A percentile compares a stretch with the other conserved stretches of the same genome.
phyloP scores from a whole-genome alignment of 306 rosid genomes.

The Prunus salicina region DNA sequence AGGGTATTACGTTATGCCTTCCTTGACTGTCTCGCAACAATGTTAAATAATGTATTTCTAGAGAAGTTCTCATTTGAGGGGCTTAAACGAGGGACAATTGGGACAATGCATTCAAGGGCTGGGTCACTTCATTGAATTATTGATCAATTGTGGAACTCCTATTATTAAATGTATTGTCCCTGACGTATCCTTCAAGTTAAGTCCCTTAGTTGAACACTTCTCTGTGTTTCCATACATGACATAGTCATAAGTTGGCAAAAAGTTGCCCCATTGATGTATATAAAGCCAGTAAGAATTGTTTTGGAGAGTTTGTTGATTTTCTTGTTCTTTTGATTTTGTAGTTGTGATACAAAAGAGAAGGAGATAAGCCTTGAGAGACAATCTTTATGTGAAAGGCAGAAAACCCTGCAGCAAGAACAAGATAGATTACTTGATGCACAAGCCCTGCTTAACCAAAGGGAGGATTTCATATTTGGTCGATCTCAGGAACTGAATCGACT shows the following conservation, averaged over 20 bases:
- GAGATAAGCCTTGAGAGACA: slow-evolving; percentile 75
- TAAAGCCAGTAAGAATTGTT: slow-evolving; percentile 4
- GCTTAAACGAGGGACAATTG: not conserved
- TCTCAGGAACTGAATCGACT: slow-evolving; percentile 68
- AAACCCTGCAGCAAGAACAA: slow-evolving; percentile 73
- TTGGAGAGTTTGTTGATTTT: slow-evolving; percentile 1
- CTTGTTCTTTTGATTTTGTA: slow-evolving; percentile 18
- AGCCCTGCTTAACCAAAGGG: slow-evolving; percentile 76
- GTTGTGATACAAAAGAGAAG: slow-evolving; percentile 86
- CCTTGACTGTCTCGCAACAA: not conserved
- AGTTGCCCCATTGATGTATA: not conserved
- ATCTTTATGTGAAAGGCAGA: slow-evolving; percentile 77
- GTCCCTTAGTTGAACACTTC: not conserved
- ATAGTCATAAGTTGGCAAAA: not conserved
- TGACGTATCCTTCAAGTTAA: not conserved
- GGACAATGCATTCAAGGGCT: not conserved
- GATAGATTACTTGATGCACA: slow-evolving; percentile 85
- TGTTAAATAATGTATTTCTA: not conserved
- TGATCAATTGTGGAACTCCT: not conserved
- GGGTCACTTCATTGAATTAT: not conserved
- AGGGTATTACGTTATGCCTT: not conserved
- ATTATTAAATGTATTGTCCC: not conserved
- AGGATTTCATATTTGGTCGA: slow-evolving; percentile 54
- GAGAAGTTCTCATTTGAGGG: not conserved
- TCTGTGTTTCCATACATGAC: not conserved